Base-by-base conservation (phyloP, 2,329 filamentous ascomycete genomes). In the Colletotrichum gigasporum region DNA sequence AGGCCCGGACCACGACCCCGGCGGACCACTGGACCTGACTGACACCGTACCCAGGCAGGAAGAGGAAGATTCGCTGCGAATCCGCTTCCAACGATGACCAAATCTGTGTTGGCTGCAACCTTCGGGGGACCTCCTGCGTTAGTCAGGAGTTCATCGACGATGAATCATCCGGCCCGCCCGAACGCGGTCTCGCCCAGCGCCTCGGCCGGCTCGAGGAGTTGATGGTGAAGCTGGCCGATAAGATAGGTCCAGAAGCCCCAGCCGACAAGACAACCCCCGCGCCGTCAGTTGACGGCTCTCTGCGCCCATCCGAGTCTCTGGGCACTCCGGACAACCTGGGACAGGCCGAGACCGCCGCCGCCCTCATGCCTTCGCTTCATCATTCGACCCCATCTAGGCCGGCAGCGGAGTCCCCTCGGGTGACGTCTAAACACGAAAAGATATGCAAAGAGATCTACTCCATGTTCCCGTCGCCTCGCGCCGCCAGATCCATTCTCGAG, bases 11-110 rank as follows among this genome's bases (percentile, higher is more conserved):
- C 16, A 20, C 35, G 22, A 26, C 20, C 26, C 26, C 22, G 51
- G 35, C n/a, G 3, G 39, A n/a, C n/a, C n/a, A n/a, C n/a, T 22
- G 20, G 9, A 30, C 20, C n/a, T 8, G 28, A 16, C 55, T 64
- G 26, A 64, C 47, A 16, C 11, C 39, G 11, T 22, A 20, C n/a
- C 8, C 51, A 65, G 62, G 62, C 42, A 48, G 62, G 18, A 79
- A 82, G 52, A 79, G 84, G 22, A 88, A 88, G 73, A 78, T 82
- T 5, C 76, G 79, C 2, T 88, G 85, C 69, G 79, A 77, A 14
- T 82, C 84, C 63, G 71, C 74, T 10, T 69, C 75, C 3, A 70
- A 76, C 4, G 68, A 73, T 3, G 77, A 80, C 5, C 60, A 72
- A 3, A 67, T 79, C 2, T 87, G 85, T 61, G 72, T 79, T 28